Evolutionary conservation across 1,284 basidiomycete genomes (phyloP).

Genomic region (Fomitopsis pinicola): DNA sequence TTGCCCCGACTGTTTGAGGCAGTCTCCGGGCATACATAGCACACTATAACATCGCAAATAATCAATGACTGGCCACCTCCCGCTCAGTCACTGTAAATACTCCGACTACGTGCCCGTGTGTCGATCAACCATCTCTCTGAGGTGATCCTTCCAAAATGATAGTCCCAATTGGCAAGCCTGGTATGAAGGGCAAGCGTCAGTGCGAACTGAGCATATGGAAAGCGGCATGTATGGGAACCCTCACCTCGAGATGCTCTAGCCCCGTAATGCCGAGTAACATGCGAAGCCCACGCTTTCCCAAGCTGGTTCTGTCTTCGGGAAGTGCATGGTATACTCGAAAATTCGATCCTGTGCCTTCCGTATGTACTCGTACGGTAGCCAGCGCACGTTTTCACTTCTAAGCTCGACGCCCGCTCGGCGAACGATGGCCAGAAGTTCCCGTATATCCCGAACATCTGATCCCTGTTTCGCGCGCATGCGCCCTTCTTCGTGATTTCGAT

Average conservation of each 20-base stretch:
- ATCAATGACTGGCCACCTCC: no score
- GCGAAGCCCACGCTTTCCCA: not conserved
- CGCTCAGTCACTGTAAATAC: no score
- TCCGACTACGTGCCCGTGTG: no score
- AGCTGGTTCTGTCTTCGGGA: not conserved
- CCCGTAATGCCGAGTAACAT: not conserved
- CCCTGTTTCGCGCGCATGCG: not conserved
- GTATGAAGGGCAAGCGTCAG: no score
- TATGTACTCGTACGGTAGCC: not conserved
- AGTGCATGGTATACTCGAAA: not conserved
- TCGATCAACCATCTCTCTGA: no score
- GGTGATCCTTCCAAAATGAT: no score
- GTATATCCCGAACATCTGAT: not conserved
- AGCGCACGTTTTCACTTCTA: not conserved
- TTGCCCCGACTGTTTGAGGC: no score
- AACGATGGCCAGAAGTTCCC: not conserved
- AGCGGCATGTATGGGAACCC: no score
- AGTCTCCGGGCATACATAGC: no score
- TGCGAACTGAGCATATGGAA: no score
- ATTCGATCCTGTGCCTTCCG: not conserved
- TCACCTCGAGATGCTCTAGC: not conserved
- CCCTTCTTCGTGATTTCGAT: constrained; percentile 19
- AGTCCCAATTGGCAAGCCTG: no score
- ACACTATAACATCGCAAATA: no score
- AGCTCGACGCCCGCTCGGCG: not conserved